Conservation (phyloP, 2,329 filamentous ascomycete species). For the Polytolypa hystricis region DNA sequence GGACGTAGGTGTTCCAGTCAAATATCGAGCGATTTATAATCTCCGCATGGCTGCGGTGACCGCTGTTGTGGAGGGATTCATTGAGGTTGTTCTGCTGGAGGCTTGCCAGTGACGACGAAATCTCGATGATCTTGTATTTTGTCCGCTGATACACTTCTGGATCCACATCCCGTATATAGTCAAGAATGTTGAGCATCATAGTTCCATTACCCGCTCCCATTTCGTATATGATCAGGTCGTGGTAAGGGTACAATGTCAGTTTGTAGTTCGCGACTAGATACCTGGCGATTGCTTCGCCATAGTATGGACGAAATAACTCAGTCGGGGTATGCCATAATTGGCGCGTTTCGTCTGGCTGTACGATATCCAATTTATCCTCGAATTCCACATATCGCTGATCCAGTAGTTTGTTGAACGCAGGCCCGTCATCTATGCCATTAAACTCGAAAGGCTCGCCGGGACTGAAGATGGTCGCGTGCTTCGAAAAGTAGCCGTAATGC, state of each 20-base stretch:
- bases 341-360: slow-evolving; percentile 60
- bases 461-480: slow-evolving; percentile 91
- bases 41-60: slow-evolving; percentile 75
- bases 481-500: slow-evolving; percentile 90
- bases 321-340: slow-evolving; percentile 98
- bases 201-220: slow-evolving; percentile 97
- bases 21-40: slow-evolving; percentile 95
- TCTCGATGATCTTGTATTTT: slow-evolving; percentile 91
- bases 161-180: slow-evolving; percentile 84
- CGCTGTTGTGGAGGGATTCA: slow-evolving; percentile 54
- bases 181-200: slow-evolving; percentile 93
- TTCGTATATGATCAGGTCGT: slow-evolving; percentile 96
- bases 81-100: slow-evolving; percentile 64
- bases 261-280: slow-evolving; percentile 96
- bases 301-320: slow-evolving; percentile 91
- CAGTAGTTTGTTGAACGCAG: slow-evolving; percentile 68
- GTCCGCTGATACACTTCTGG: slow-evolving; percentile 90
- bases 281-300: slow-evolving; percentile 92
- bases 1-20: slow-evolving; percentile 81
- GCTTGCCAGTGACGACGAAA: slow-evolving; percentile 67
- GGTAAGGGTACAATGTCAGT: slow-evolving; percentile 83
- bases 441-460: slow-evolving; percentile 90
- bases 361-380: slow-evolving; percentile 72
- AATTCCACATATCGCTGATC: slow-evolving; percentile 77
- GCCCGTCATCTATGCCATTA: slow-evolving; percentile 65